A percentile compares a stretch with the other conserved stretches of the same genome.
Evolutionary conservation across 805 yeast genomes (phyloP).

Genomic region (Scheffersomyces coipomensis): DNA sequence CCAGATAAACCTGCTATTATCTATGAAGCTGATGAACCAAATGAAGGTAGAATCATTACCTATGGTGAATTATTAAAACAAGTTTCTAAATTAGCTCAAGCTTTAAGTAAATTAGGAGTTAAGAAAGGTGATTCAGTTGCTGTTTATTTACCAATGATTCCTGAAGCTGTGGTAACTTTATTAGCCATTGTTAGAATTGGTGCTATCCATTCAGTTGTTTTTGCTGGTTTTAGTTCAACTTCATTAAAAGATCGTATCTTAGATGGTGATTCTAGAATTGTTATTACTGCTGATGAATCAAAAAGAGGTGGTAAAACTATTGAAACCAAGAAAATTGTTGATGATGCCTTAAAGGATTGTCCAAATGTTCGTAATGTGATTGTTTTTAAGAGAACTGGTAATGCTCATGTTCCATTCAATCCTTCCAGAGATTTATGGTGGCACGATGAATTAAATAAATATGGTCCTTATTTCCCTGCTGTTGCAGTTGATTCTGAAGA

Average conservation of each 20-base stretch:
- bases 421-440: constrained; percentile 90
- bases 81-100: constrained; percentile 84
- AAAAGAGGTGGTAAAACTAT: constrained; percentile 94
- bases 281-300: constrained; percentile 94
- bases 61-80: constrained; percentile 83
- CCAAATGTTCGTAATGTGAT: constrained; percentile 78
- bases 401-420: constrained; percentile 65
- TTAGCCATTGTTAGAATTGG: constrained; percentile 92
- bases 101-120: constrained; percentile 81
- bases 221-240: constrained; percentile 95
- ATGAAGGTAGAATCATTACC: constrained; percentile 69
- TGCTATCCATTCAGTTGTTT: constrained; percentile 93
- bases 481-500: constrained; percentile 88
- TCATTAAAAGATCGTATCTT: constrained; percentile 87
- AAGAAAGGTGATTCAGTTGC: constrained; percentile 95
- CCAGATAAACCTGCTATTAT: constrained; percentile 84
- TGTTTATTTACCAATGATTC: constrained; percentile 95
- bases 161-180: constrained; percentile 93
- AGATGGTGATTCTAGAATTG: constrained; percentile 82
- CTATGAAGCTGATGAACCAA: constrained; percentile 92
- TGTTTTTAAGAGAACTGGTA: constrained; percentile 87
- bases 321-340: constrained; percentile 90
- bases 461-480: constrained; percentile 84
- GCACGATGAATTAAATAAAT: constrained; percentile 84
- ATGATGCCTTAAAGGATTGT: constrained; percentile 81